Conservation (phyloP, 2,329 filamentous ascomycete genomes). For the Penicillium brasilianum region DNA sequence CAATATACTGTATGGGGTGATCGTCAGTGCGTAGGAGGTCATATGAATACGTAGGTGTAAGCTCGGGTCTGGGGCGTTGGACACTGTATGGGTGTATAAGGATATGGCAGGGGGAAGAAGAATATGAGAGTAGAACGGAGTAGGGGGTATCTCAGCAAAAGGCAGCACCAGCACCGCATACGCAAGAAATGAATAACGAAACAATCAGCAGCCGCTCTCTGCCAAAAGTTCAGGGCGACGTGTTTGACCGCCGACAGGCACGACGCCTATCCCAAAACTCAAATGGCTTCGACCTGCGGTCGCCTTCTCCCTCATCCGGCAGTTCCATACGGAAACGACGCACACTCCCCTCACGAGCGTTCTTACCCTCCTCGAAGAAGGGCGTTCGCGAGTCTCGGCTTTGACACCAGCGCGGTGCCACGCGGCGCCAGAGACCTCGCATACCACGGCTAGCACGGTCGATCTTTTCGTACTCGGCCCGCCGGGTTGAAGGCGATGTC, state of each 20-base stretch:
- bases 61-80: not conserved
- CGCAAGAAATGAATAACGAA: not conserved
- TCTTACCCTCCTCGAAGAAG: constrained; percentile 51
- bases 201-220: not conserved
- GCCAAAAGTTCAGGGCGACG: not conserved
- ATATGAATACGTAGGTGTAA: not conserved
- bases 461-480: constrained; percentile 60
- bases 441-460: constrained; percentile 49
- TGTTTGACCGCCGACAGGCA: not conserved
- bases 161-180: constrained; percentile 4
- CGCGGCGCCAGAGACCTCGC: constrained; percentile 48
- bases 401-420: constrained; percentile 49
- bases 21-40: constrained; percentile 13
- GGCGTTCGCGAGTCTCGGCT: constrained; percentile 39
- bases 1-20: not conserved
- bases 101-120: not conserved
- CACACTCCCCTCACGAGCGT: constrained; percentile 51
- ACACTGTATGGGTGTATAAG: not conserved
- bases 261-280: not conserved
- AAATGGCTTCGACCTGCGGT: not conserved
- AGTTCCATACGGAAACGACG: constrained; percentile 53
- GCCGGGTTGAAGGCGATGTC: constrained; percentile 51
- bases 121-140: not conserved
- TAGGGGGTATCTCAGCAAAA: constrained; percentile 4
- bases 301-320: constrained; percentile 34